A percentile compares a stretch with the other conserved stretches of the same genome.
These are phyloP conservation scores for Eutypella sp. DNA, from an alignment of 2,329 filamentous ascomycete species.

Conservation along the genomic window DNA sequence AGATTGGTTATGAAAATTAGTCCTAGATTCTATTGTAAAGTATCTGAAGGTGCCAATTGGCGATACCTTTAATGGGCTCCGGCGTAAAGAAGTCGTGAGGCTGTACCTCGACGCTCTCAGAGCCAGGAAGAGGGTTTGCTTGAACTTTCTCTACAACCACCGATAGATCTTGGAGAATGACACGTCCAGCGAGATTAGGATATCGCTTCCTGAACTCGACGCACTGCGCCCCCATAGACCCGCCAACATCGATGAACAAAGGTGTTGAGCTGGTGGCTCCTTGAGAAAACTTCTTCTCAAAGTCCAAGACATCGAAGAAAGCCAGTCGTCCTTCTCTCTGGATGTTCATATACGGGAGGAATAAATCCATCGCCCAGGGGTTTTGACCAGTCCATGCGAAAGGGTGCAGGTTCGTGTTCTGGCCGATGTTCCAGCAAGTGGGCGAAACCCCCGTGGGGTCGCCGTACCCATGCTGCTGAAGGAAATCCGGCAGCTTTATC, in stretches of 20 bases:
- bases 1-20: neutral
- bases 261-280: slow-evolving; percentile 1
- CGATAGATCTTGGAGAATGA: slow-evolving; percentile 5
- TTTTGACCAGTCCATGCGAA: neutral
- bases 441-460: slow-evolving; percentile 2
- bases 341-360: neutral
- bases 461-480: slow-evolving; percentile 1
- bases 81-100: slow-evolving; percentile 6
- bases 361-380: neutral
- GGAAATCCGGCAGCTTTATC: slow-evolving; percentile 2
- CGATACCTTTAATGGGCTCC: slow-evolving; percentile 5
- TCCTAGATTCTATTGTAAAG: neutral
- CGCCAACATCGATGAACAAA: slow-evolving; percentile 6
- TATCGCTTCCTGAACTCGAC: slow-evolving; percentile 3
- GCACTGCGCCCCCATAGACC: slow-evolving; percentile 1
- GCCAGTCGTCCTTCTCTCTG: slow-evolving; percentile 1
- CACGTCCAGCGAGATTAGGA: slow-evolving; percentile 2
- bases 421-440: neutral
- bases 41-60: neutral
- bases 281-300: neutral
- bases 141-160: slow-evolving; percentile 1
- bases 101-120: slow-evolving; percentile 2
- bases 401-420: neutral
- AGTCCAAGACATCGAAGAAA: slow-evolving; percentile 6
- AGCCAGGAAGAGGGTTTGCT: neutral